These are phyloP conservation scores for Boletus reticulatus DNA, from an alignment of 768 basidiomycete species.

Conservation along the genomic window DNA sequence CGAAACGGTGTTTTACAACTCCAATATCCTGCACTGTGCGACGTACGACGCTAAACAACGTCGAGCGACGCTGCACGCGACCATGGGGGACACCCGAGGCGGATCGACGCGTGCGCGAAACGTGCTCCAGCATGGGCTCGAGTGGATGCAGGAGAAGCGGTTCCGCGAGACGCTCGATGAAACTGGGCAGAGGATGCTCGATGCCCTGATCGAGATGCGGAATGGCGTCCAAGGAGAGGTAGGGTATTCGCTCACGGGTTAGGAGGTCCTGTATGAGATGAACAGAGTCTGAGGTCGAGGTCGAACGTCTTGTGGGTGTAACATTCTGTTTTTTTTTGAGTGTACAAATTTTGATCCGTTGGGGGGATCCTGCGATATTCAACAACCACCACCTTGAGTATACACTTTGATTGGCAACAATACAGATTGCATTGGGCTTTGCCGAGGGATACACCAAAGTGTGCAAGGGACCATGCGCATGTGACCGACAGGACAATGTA, in stretches of 20 bases:
- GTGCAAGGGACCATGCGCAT: no score
- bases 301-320: no score
- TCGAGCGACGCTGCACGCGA: constrained; percentile 70
- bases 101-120: constrained; percentile 66
- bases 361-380: no score
- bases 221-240: constrained; percentile 38
- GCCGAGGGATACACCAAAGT: no score
- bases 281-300: no score
- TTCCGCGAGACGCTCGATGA: constrained; percentile 48
- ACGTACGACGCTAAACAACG: constrained; percentile 48
- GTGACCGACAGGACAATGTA: no score
- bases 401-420: no score
- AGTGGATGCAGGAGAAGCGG: constrained; percentile 59
- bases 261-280: not conserved
- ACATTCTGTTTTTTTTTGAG: no score
- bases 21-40: constrained; percentile 75
- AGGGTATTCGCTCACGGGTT: constrained; percentile 51
- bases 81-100: constrained; percentile 60
- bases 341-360: no score
- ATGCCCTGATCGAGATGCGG: constrained; percentile 56
- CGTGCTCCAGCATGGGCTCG: constrained; percentile 69
- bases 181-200: constrained; percentile 53
- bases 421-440: no score
- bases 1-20: constrained; percentile 79
- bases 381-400: no score